These are phyloP conservation scores for Aspergillus thermomutatus DNA, from an alignment of 2,329 filamentous ascomycete species.

Conservation along the genomic window DNA sequence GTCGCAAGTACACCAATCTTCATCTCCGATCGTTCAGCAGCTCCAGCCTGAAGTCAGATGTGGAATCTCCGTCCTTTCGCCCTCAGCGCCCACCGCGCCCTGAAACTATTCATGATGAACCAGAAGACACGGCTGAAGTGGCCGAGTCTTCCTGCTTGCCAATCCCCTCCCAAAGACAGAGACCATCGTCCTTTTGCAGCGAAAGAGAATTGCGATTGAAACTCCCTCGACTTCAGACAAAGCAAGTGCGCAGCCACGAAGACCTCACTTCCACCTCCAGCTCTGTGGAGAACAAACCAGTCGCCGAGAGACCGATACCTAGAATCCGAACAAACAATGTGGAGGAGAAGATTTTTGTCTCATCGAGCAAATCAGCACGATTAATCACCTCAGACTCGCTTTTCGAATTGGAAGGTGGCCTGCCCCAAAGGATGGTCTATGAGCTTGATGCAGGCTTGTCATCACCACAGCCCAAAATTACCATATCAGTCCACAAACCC, in stretches of 20 bases:
- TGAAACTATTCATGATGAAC: background rate
- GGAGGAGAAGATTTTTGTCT: constrained; percentile 25
- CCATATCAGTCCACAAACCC: constrained; percentile 18
- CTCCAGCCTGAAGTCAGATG: constrained; percentile 9
- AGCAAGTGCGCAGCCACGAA: constrained; percentile 6
- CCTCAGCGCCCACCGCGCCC: background rate
- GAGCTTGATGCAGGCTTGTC: constrained; percentile 31
- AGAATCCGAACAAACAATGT: background rate
- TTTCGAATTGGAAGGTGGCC: constrained; percentile 18
- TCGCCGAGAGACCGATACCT: background rate
- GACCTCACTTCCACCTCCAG: background rate
- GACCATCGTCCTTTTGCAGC: constrained; percentile 16
- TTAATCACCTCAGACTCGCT: constrained; percentile 14
- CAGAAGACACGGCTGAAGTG: constrained; percentile 6
- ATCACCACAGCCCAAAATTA: constrained; percentile 7
- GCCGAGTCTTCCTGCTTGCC: constrained; percentile 11
- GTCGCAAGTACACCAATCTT: constrained; percentile 10
- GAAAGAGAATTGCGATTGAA: constrained; percentile 22
- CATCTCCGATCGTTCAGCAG: constrained; percentile 19
- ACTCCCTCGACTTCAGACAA: constrained; percentile 25
- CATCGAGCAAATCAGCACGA: constrained; percentile 16
- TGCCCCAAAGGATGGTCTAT: constrained; percentile 26
- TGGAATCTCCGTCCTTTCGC: constrained; percentile 6
- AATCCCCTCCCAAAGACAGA: constrained; percentile 8
- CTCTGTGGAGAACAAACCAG: background rate